Base-by-base conservation (phyloP, 345 rosid species). In the Lepidium aucheri region DNA sequence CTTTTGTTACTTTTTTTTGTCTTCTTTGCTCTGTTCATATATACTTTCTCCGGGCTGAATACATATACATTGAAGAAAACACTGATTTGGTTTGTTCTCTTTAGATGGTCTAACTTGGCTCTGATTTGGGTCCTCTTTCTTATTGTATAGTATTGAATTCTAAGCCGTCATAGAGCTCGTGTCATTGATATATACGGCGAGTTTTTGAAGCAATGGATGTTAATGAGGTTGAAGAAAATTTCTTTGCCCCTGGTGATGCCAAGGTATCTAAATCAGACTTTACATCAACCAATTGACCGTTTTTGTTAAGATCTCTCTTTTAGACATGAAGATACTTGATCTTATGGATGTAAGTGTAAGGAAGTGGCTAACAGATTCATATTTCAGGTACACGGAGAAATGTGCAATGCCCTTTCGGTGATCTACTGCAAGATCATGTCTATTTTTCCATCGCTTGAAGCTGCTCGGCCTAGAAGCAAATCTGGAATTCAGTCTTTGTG, bases 401-500 rank as follows among this genome's bases (percentile, higher is more conserved):
- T 94, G 95, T 90, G 95, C 80, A 90, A 79, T 79, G 77, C 79
- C 22, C 86, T 94, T 60, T 86, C 92, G 13, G 79, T 74, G 63
- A 77, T 82, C 59, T 85, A 86, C 71, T 86, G 95, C 81, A 86
- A 86, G 81, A 80, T 86, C 63, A 57, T 85, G 76, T 77, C 86
- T 13, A 70, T 88, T 74, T 90, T 94, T 76, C 99, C 99, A 3
- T 82, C 84, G 14, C 78, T 94, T 74, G 99, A 94, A 82, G 99
- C 77, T 15, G 88, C 95, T 60, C 80, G 95, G 60, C 99, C 99
- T 17, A 79, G 96, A 81, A 94, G 99, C 81, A 94, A 80, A 84
- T 88, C 96, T 41, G 99, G 99, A 44, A 90, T 94, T 67, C 97
- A 90, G 59, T 86, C 99, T 41, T 74, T 94, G 62, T 94, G 99